These are phyloP conservation scores for Carpinus viminea DNA, from an alignment of 306 rosid species.

Conservation along the genomic window DNA sequence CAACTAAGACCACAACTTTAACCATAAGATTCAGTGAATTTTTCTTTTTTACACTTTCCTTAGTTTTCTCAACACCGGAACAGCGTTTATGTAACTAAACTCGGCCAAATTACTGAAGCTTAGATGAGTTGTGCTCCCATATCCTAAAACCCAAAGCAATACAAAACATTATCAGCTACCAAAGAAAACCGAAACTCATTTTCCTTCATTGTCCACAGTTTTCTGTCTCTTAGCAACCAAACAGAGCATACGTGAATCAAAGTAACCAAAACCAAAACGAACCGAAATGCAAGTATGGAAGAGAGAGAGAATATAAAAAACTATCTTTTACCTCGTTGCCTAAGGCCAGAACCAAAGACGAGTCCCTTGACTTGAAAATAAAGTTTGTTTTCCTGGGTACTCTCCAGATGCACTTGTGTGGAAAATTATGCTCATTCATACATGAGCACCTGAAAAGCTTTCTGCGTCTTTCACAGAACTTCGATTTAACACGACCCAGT, in stretches of 20 bases:
- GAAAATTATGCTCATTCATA: slow-evolving; percentile 29
- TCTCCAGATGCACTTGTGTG: slow-evolving; percentile 35
- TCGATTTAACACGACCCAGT: slow-evolving; percentile 33
- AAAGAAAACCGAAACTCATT: not conserved
- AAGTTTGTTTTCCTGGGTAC: slow-evolving; percentile 19
- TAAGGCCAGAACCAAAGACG: slow-evolving; percentile 40
- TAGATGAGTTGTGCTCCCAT: not conserved
- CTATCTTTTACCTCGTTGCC: slow-evolving; percentile 69
- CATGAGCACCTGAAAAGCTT: slow-evolving; percentile 28
- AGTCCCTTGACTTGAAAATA: slow-evolving; percentile 31
- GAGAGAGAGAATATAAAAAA: slow-evolving; percentile 39
- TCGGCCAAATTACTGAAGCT: slow-evolving; percentile 4
- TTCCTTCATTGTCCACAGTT: not conserved
- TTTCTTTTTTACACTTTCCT: slow-evolving; percentile 1
- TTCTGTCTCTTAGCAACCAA: not conserved
- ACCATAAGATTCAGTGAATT: not conserved
- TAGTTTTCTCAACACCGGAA: slow-evolving; percentile 16
- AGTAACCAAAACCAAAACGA: slow-evolving; percentile 3
- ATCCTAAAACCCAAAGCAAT: not conserved
- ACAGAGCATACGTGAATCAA: not conserved
- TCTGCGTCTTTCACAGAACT: slow-evolving; percentile 26
- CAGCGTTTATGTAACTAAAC: slow-evolving; percentile 14
- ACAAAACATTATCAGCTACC: not conserved
- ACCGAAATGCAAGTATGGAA: not conserved
- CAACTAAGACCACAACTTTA: not conserved